phyloP scores from a whole-genome alignment of 495 filamentous ascomycete genomes.

The Lophiotrema nucula region DNA sequence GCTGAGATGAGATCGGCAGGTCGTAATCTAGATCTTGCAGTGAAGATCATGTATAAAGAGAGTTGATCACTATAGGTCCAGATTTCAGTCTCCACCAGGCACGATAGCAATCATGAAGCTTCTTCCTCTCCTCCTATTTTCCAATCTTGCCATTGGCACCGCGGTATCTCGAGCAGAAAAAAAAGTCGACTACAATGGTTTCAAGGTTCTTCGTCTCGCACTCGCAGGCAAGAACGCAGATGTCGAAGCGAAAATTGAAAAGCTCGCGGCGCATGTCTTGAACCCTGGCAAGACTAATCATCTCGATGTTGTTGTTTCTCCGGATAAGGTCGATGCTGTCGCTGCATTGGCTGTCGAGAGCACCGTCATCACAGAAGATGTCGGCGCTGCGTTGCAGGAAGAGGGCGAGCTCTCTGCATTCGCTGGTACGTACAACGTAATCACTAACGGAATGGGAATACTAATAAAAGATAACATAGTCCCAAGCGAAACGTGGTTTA shows the following conservation, averaged over 20 bases:
- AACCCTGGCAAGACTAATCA: slow-evolving; percentile 15
- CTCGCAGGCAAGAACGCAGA: not conserved
- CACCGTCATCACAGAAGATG: slow-evolving; percentile 18
- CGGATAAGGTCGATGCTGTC: slow-evolving; percentile 20
- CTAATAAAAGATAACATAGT: too few relatives aligned
- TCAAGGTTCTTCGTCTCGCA: slow-evolving; percentile 21
- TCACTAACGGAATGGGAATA: too few relatives aligned
- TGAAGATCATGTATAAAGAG: too few relatives aligned
- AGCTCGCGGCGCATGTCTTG: slow-evolving; percentile 23
- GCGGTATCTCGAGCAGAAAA: slow-evolving; percentile 2
- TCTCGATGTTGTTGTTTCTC: slow-evolving; percentile 24
- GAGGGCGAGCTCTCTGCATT: slow-evolving; percentile 7
- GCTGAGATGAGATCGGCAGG: too few relatives aligned
- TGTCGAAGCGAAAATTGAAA: slow-evolving; percentile 20
- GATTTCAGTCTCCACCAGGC: too few relatives aligned
- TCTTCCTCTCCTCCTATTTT: slow-evolving; percentile 8
- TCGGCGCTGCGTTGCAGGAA: slow-evolving; percentile 9
- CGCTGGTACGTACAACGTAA: slow-evolving; percentile 16
- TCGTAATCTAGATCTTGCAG: too few relatives aligned
- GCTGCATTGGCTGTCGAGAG: slow-evolving; percentile 3
- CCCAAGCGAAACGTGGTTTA: slow-evolving; percentile 48
- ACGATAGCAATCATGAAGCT: slow-evolving; percentile 11
- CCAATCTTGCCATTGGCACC: not conserved
- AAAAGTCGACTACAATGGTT: slow-evolving; percentile 25
- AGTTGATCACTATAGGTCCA: too few relatives aligned